Evolutionary conservation across 176 grass and related monocot species (phyloP).

Genomic region (Tillandsia fasciculata): DNA sequence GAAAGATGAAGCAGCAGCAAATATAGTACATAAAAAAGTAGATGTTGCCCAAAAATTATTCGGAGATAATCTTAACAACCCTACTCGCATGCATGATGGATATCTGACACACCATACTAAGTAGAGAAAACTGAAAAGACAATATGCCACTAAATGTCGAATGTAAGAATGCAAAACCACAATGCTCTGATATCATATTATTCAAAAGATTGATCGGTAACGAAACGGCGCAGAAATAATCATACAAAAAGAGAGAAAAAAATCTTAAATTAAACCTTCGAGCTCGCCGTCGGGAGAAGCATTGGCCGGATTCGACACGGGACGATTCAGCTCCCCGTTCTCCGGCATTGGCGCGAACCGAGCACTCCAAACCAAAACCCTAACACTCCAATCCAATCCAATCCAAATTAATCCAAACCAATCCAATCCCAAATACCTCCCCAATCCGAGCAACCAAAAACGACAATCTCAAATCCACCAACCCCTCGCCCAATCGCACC

Average conservation of each 20-base stretch:
- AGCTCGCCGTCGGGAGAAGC: background rate
- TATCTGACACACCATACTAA: too few species aligned
- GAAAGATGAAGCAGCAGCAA: too few species aligned
- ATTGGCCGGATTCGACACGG: background rate
- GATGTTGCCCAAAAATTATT: too few species aligned
- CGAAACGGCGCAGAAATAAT: background rate
- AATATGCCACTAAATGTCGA: too few species aligned
- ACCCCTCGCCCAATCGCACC: background rate
- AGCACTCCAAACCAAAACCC: background rate
- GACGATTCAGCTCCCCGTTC: background rate
- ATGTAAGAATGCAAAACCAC: too few species aligned
- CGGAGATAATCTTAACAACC: too few species aligned
- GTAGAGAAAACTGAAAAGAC: too few species aligned
- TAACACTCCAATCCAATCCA: background rate
- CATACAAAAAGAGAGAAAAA: background rate
- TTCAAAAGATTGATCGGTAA: background rate
- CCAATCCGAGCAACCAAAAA: background rate
- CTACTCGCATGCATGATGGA: too few species aligned
- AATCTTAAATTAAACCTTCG: background rate
- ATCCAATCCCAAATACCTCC: background rate
- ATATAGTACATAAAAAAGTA: too few species aligned
- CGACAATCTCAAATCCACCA: background rate
- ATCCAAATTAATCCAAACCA: too few species aligned
- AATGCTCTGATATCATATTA: too few species aligned
- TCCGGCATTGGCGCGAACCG: background rate